Base-by-base conservation (phyloP, 306 rosid genomes). In the Medicago arabica region DNA sequence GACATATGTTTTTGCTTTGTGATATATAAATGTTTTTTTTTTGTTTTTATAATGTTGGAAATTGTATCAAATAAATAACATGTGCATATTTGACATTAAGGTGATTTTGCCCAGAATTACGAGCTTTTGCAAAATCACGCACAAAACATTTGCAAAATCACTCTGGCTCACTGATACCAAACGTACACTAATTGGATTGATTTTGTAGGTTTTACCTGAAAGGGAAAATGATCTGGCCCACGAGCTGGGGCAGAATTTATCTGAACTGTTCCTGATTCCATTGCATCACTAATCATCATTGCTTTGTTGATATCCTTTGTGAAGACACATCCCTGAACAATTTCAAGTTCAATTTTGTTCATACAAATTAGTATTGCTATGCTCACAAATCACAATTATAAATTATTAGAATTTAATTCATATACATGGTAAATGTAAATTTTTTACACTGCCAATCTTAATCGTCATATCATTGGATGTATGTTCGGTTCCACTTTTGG, bases 231-330 rank as follows among this genome's bases (percentile, higher is more conserved):
- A 76, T 96, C 99, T 0, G 99, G 99, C 25, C 99, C 98, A 1
- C 99, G 96, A 75, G 99, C 99, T 0, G 98, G 99, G 17, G 98
- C 98, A 0, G 99, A 96, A 81, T 96, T 96, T 77, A 96, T 96
- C 86, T 96, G 99, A 87, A 96, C 93, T 1, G 98, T 88, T 71
- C 99, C 99, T 0, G 98, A 89, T 72, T 96, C 99, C 98, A 96
- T 92, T 79, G 99, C 97, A 79, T 96, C 98, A 59, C 99, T 78
- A 60, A 96, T 90, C 87, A 96, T 5, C 7, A 96, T 89, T 72
- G 98, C 99, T 75, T 96, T 96, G 91, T 92, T 96, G 58, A 96
- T 81, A 83, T 96, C 99, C 76, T 83, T 92, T 49, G 99, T 92
- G 89, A 96, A 96, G 18, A 96, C 89, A 80, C 97, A 90, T 46